Evolutionary conservation across 371 early-diverging fungal species (phyloP).

Genomic region (Mucor circinelloides): DNA sequence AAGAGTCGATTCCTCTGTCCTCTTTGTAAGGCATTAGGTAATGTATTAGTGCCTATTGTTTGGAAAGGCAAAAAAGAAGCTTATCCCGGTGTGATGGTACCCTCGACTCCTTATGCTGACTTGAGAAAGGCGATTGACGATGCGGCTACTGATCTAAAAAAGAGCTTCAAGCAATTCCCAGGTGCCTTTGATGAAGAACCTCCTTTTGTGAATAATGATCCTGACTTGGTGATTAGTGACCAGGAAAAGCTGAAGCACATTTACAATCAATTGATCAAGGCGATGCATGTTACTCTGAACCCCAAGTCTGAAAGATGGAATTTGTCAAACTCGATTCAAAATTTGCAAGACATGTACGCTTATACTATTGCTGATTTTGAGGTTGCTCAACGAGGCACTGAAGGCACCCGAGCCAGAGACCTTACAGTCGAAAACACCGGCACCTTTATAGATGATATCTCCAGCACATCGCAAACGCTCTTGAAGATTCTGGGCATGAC

Average conservation of each 20-base stretch:
- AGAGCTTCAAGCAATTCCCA: constrained; percentile 15
- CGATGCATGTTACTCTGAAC: constrained; percentile 14
- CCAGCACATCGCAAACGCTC: constrained; percentile 57
- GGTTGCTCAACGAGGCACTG: constrained; percentile 62
- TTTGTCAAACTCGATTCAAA: constrained; percentile 21
- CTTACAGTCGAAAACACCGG: constrained; percentile 46
- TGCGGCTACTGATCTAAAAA: constrained; percentile 6
- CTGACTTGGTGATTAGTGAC: constrained; percentile 24
- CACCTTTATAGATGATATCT: constrained; percentile 66
- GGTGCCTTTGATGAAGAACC: constrained; percentile 24
- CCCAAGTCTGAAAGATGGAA: neutral
- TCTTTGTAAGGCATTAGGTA: constrained; percentile 93
- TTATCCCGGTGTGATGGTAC: constrained; percentile 56
- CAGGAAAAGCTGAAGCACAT: constrained; percentile 26
- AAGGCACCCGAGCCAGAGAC: constrained; percentile 34
- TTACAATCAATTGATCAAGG: constrained; percentile 30
- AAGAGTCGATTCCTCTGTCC: constrained; percentile 89
- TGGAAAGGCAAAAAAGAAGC: constrained; percentile 68
- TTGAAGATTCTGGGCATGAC: constrained; percentile 67
- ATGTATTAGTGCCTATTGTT: constrained; percentile 73
- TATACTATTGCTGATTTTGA: constrained; percentile 74
- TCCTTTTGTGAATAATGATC: constrained; percentile 22
- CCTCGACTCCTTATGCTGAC: constrained; percentile 26
- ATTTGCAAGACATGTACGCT: constrained; percentile 49
- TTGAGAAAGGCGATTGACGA: constrained; percentile 18